phyloP scores from a whole-genome alignment of 1,284 basidiomycete species.

The Irpex sp. region DNA sequence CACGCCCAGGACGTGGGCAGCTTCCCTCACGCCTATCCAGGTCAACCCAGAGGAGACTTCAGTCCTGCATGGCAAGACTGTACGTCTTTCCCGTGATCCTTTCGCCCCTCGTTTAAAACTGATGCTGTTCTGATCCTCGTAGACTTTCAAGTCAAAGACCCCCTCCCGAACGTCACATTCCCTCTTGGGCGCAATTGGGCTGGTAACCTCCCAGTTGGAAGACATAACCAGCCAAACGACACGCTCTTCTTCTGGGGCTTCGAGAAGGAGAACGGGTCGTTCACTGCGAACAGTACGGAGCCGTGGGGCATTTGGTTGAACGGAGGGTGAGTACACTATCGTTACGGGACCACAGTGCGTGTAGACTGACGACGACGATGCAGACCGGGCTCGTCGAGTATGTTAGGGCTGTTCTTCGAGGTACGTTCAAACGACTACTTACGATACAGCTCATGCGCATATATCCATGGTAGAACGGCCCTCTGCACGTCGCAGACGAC shows the following conservation, averaged over 20 bases:
- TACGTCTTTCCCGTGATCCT: not conserved
- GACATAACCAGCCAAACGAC: slow-evolving; percentile 49
- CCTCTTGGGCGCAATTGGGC: slow-evolving; percentile 54
- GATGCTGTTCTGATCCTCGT: not conserved
- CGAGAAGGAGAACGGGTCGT: slow-evolving; percentile 55
- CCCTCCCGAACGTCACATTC: slow-evolving; percentile 64
- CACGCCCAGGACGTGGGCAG: not conserved
- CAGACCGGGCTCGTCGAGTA: slow-evolving; percentile 71
- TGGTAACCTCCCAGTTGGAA: slow-evolving; percentile 63
- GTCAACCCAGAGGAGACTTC: not conserved
- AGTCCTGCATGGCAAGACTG: slow-evolving; percentile 2
- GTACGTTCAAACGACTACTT: slow-evolving; percentile 26
- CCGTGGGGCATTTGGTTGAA: slow-evolving; percentile 77
- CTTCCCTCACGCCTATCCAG: not conserved
- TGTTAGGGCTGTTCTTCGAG: slow-evolving; percentile 62
- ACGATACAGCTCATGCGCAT: not conserved
- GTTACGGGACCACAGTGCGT: too few relatives aligned
- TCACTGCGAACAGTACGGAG: slow-evolving; percentile 39
- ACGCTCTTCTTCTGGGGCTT: slow-evolving; percentile 73
- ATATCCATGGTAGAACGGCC: slow-evolving; percentile 51
- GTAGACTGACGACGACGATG: not conserved
- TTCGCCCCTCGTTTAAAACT: too few relatives aligned
- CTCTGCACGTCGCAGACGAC: slow-evolving; percentile 50
- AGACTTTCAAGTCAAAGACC: slow-evolving; percentile 25
- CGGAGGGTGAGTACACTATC: slow-evolving; percentile 47